phyloP scores from a whole-genome alignment of 768 basidiomycete genomes.

The Gymnopilus junonius region DNA sequence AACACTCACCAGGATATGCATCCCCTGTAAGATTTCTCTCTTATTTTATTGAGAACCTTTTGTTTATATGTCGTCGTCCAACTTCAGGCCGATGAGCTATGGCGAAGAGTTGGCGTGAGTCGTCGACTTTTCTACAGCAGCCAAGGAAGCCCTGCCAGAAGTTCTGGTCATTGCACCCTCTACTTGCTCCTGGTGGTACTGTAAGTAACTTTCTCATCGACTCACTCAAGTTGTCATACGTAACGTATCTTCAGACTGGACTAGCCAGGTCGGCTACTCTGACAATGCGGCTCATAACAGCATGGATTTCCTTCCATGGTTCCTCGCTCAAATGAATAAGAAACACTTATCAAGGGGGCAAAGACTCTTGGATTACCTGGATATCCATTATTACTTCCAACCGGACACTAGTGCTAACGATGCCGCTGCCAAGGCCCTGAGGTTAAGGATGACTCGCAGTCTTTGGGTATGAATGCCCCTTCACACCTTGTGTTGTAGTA shows the following conservation, averaged over 20 bases:
- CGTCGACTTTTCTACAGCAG: constrained; percentile 41
- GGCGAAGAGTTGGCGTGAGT: constrained; percentile 57
- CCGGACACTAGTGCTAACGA: constrained; percentile 58
- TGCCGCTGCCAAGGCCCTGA: constrained; percentile 51
- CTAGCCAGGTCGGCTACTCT: constrained; percentile 47
- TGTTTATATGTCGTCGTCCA: neutral
- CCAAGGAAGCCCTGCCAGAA: constrained; percentile 47
- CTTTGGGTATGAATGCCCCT: constrained; percentile 43
- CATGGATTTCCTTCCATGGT: constrained; percentile 61
- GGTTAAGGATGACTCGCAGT: constrained; percentile 53
- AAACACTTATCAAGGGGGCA: constrained; percentile 38
- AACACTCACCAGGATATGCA: constrained; percentile 64
- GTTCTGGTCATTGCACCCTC: constrained; percentile 53
- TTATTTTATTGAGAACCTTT: neutral
- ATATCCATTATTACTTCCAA: constrained; percentile 61
- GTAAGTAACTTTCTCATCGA: constrained; percentile 32
- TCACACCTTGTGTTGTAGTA: neutral
- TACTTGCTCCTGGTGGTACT: constrained; percentile 50
- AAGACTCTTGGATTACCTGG: constrained; percentile 56
- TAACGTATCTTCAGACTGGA: constrained; percentile 48
- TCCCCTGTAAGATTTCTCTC: constrained; percentile 36
- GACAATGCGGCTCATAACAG: constrained; percentile 56
- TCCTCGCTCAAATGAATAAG: constrained; percentile 51
- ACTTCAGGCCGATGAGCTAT: constrained; percentile 48
- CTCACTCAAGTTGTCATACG: neutral